Evolutionary conservation across 306 rosid species (phyloP), one percentile per base, ranked within the genome.

Genomic region (Citrullus colocynthis): DNA sequence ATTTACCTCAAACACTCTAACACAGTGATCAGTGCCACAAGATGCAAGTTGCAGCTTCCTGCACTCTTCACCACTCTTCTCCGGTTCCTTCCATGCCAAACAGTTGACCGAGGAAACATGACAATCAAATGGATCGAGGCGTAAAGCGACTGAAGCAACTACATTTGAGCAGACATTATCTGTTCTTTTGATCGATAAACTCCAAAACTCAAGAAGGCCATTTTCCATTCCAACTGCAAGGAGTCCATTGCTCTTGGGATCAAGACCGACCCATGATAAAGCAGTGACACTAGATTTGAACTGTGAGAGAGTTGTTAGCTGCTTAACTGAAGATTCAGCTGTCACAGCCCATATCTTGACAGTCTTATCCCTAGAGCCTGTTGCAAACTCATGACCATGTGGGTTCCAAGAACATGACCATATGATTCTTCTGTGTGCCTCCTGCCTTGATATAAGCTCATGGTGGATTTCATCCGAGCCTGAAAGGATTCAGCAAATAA

Each of bases 331-430:
- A 28, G 88, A 85, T 20, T 85, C 88, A 49, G 70, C 66, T 49
- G 84, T 86, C 0, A 91, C 45, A 2, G 83, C 86, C 99, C 99
- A 96, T 64, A 92, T 88, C 85, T 96, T 96, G 58, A 92, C 97
- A 0, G 85, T 85, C 76, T 91, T 96, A 85, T 92, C 98, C 76
- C 99, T 83, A 1, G 99, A 96, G 56, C 97, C 98, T 4, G 98
- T 96, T 24, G 97, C 99, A 41, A 95, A 96, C 85, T 96, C 98
- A 9, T 92, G 83, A 56, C 98, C 88, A 7, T 84, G 71, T 37
- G 97, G 98, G 82, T 96, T 96, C 99, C 99, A 96, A 76, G 93
- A 88, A 77, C 99, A 96, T 18, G 99, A 84, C 98, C 99, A 89
- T 87, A 92, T 92, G 62, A 96, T 96, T 78, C 99, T 92, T 87